Percentiles rank a stretch among this genome's conserved stretches.
phyloP scores from a whole-genome alignment of 2,329 filamentous ascomycete genomes.

The Calonectria crousiana region DNA sequence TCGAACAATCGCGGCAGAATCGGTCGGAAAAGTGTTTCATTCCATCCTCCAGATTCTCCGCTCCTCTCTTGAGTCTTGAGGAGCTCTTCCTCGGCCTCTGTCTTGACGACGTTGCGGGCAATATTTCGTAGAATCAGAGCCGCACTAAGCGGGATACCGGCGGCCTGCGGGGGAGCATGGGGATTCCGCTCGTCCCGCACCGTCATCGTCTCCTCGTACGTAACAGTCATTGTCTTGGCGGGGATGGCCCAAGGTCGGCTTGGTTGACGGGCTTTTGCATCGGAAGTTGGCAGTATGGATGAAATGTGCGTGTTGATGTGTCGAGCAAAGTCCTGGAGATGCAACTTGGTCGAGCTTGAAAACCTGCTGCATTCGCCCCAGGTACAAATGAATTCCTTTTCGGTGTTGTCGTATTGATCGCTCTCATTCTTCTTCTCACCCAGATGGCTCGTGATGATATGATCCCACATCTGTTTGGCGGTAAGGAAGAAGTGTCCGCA shows the following conservation, averaged over 20 bases:
- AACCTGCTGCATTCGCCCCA: conserved; percentile 78
- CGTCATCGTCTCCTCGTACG: conserved; percentile 68
- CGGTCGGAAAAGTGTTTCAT: conserved; percentile 75
- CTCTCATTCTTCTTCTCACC: conserved; percentile 65
- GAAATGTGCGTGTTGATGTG: conserved; percentile 79
- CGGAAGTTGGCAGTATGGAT: conserved; percentile 46
- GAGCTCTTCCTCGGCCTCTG: conserved; percentile 67
- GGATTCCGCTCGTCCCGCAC: conserved; percentile 70
- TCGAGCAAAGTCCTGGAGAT: conserved; percentile 65
- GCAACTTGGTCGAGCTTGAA: conserved; percentile 56
- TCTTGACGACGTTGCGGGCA: conserved; percentile 75
- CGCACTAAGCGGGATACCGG: conserved; percentile 82
- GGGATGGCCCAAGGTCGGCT: conserved; percentile 62
- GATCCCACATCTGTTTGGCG: conserved; percentile 77
- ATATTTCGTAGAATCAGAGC: conserved; percentile 84
- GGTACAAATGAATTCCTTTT: conserved; percentile 68
- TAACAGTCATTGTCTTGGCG: conserved; percentile 66
- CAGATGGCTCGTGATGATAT: conserved; percentile 76
- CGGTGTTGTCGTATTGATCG: conserved; percentile 68
- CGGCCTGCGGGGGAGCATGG: conserved; percentile 71
- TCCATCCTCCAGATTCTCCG: conserved; percentile 70
- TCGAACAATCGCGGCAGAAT: conserved; percentile 75
- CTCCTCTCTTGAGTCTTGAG: conserved; percentile 60
- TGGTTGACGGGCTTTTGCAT: conserved; percentile 33
- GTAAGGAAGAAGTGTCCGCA: conserved; percentile 73